phyloP scores from a whole-genome alignment of 148 eudicot genomes.

The Beta vulgaris region DNA sequence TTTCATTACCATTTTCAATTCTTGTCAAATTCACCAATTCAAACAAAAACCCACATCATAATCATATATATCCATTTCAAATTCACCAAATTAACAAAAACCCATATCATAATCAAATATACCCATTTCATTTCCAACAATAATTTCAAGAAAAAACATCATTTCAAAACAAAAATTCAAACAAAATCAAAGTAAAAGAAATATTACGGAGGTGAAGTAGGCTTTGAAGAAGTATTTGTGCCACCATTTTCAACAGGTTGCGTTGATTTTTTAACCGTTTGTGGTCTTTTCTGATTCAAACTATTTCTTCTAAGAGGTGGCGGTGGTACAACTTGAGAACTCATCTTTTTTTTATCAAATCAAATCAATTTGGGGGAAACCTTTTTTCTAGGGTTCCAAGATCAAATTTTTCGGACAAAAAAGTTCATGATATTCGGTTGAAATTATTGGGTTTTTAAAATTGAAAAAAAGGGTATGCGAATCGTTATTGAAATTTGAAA shows the following conservation, averaged over 20 bases:
- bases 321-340: conserved; percentile 39
- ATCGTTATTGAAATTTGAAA: not conserved
- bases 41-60: not conserved
- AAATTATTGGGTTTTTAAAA: not conserved
- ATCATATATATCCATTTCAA: not conserved
- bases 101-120: conserved; percentile 1
- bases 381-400: not conserved
- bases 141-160: not conserved
- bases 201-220: conserved; percentile 66
- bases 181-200: not conserved
- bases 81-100: not conserved
- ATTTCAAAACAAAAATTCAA: not conserved
- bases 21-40: too few relatives aligned
- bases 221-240: conserved; percentile 38
- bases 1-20: not conserved
- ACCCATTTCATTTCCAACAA: not conserved
- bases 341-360: conserved; percentile 34
- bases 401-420: not conserved
- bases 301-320: conserved; percentile 53
- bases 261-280: conserved; percentile 38
- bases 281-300: conserved; percentile 39
- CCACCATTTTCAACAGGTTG: conserved; percentile 53
- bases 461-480: not conserved
- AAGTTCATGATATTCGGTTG: not conserved
- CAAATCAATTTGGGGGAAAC: conserved; percentile 3